A percentile compares a stretch with the other conserved stretches of the same genome.
phyloP scores from a whole-genome alignment of 2,329 filamentous ascomycete genomes.

The Nakataea oryzae region DNA sequence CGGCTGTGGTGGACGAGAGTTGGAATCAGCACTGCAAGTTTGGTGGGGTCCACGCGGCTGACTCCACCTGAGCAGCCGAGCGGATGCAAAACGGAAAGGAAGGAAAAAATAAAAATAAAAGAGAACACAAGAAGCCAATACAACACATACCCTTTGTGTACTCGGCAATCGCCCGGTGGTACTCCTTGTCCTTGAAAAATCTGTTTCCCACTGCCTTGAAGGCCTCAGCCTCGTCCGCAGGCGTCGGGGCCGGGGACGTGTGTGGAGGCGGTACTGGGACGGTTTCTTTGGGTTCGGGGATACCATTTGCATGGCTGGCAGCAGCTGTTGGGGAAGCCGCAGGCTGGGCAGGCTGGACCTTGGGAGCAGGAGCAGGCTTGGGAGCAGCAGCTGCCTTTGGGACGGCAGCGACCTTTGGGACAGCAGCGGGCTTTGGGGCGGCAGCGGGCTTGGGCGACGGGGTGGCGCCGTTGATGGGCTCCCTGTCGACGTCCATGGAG shows the following conservation, averaged over 20 bases:
- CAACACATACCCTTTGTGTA: conserved; percentile 75
- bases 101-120: not conserved
- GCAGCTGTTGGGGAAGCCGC: conserved; percentile 29
- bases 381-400: conserved; percentile 32
- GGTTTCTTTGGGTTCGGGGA: conserved; percentile 15
- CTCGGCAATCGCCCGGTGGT: conserved; percentile 75
- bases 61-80: too few relatives aligned
- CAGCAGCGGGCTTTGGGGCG: conserved; percentile 8
- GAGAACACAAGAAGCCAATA: not conserved
- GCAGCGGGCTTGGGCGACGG: conserved; percentile 6
- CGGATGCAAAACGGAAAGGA: not conserved
- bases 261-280: conserved; percentile 64
- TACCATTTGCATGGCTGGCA: conserved; percentile 20
- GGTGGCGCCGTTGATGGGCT: conserved; percentile 37
- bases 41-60: not conserved
- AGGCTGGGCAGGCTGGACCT: not conserved
- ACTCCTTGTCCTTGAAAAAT: conserved; percentile 93
- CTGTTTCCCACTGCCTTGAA: conserved; percentile 94
- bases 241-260: conserved; percentile 44
- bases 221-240: conserved; percentile 69
- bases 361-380: conserved; percentile 24
- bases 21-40: not conserved
- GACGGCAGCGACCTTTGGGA: not conserved
- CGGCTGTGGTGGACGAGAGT: conserved; percentile 47
- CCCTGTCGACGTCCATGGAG: conserved; percentile 70